These are phyloP conservation scores for Candida arabinofermentans DNA, from an alignment of 805 yeast species.

Conservation along the genomic window DNA sequence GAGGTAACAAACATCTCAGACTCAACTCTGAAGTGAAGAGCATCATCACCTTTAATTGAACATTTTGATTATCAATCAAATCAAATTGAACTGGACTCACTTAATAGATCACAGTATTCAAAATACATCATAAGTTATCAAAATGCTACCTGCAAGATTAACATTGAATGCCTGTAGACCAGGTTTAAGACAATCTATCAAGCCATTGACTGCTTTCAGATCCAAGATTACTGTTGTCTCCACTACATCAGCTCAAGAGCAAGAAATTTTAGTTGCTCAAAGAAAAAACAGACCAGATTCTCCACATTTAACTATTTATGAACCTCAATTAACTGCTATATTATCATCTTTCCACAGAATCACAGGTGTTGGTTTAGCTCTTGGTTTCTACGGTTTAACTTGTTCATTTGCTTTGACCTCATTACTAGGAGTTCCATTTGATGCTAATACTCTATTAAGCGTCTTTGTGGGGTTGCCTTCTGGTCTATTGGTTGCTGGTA, in stretches of 20 bases:
- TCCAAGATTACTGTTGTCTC: constrained; percentile 42
- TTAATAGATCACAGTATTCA: no score
- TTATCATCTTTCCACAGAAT: constrained; percentile 83
- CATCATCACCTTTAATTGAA: no score
- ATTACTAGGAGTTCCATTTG: constrained; percentile 53
- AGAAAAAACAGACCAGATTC: constrained; percentile 85
- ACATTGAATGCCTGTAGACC: constrained; percentile 16
- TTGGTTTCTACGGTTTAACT: constrained; percentile 73
- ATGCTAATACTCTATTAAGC: constrained; percentile 48
- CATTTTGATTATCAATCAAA: no score
- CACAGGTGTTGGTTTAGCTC: constrained; percentile 80
- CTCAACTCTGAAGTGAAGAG: no score
- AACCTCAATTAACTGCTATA: constrained; percentile 85
- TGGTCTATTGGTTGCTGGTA: constrained; percentile 55
- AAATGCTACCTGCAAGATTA: constrained; percentile 19
- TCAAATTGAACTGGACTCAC: no score
- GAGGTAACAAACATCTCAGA: no score
- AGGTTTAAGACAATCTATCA: constrained; percentile 12
- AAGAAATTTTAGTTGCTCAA: constrained; percentile 70
- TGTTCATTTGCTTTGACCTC: constrained; percentile 70
- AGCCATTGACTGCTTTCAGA: constrained; percentile 26
- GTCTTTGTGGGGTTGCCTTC: constrained; percentile 62
- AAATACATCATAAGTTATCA: no score
- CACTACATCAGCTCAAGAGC: constrained; percentile 53
- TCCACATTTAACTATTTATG: constrained; percentile 85